Evolutionary conservation across 2,329 filamentous ascomycete species (phyloP).

Genomic region (Cryphonectria nitschkei): DNA sequence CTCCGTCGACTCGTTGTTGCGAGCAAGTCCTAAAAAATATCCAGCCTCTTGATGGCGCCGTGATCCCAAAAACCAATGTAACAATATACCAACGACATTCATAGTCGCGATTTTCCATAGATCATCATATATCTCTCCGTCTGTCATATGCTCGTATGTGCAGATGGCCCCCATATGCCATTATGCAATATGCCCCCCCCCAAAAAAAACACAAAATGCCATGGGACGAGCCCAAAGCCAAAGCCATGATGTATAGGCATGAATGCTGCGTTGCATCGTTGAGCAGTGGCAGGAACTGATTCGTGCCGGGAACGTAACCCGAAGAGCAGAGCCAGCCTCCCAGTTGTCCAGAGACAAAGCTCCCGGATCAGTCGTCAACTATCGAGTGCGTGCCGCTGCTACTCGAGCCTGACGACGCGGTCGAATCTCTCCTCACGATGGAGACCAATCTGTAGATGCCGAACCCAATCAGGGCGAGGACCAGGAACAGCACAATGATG

Average conservation of each 20-base stretch:
- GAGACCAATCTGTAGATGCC: slow-evolving; percentile 66
- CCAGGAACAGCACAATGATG: slow-evolving; percentile 67
- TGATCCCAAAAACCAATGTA: neutral
- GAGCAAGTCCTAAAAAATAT: no score
- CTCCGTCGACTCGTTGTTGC: neutral
- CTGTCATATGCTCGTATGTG: neutral
- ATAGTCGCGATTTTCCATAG: neutral
- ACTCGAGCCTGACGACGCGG: slow-evolving; percentile 38
- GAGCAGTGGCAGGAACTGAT: neutral
- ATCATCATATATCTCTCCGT: neutral
- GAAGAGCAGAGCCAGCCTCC: neutral
- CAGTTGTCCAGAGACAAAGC: neutral
- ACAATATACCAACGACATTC: neutral
- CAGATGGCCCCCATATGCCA: neutral
- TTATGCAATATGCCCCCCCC: neutral
- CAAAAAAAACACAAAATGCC: neutral
- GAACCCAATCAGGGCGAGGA: slow-evolving; percentile 64
- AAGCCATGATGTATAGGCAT: neutral
- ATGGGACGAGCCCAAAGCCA: neutral
- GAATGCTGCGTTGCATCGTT: neutral
- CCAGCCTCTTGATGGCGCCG: neutral
- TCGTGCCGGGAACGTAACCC: neutral
- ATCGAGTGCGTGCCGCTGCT: slow-evolving; percentile 23
- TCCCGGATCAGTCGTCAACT: slow-evolving; percentile 10
- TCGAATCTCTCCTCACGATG: slow-evolving; percentile 50